Base-by-base conservation (phyloP, 176 grass and related monocot species). In the Pharus latifolius region DNA sequence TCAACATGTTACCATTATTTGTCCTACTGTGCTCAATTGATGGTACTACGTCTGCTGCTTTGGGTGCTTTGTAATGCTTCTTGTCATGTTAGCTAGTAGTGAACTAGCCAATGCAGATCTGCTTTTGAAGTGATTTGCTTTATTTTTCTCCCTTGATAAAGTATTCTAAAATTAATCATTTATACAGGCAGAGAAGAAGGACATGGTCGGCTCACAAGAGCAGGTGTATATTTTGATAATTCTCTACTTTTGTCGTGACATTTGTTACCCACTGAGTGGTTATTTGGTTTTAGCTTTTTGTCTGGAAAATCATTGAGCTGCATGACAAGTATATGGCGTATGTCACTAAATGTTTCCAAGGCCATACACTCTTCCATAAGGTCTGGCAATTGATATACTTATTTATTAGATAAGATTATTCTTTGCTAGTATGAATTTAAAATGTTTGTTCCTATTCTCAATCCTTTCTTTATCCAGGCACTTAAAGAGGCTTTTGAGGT, bases 401-500 rank as follows among this genome's bases (percentile, higher is more conserved):
- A 5, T n/a, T n/a, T n/a, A n/a, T n/a, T n/a, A n/a, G n/a, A n/a
- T n/a, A n/a, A n/a, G n/a, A n/a, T n/a, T n/a, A n/a, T 60, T 20
- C 32, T 13, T 49, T 57, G 35, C 68, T 42, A 70, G 16, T 22
- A 16, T 47, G 34, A 46, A 44, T 47, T 65, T 9, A 8, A 50
- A 43, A 25, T 58, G 38, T 11, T 40, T 2, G 22, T 40, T 41
- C 17, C 28, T 8, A 77, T 28, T 59, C 31, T 48, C 12, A 56
- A 22, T 49, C 28, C 0, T 67, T 10, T 72, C 10, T 19, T 54
- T 87, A 26, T 73, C 16, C 53, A 99, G 90, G 95, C 95, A 61
- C 83, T 99, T 72, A 91, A 94, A 81, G 95, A 99, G 65, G 90
- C 96, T 17, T 99, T 99, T 60, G 96, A 95, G 73, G 90, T 99